These are phyloP conservation scores for Lasiodiplodia theobromae DNA, from an alignment of 2,329 filamentous ascomycete species.

Conservation along the genomic window DNA sequence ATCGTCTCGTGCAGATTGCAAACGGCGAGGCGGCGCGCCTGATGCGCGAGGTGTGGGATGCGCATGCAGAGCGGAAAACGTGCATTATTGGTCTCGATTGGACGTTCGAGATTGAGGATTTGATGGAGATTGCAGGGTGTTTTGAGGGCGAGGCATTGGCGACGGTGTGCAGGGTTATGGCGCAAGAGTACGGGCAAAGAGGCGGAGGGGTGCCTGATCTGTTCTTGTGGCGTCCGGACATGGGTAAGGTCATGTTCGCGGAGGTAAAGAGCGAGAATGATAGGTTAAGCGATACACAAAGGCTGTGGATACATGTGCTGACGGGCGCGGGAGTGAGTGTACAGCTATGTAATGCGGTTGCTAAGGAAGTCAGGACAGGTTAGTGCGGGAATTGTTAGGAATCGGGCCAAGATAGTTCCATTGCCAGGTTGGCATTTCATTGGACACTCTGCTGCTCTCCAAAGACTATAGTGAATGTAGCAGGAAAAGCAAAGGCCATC, in stretches of 20 bases:
- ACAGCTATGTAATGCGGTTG: slow-evolving; percentile 75
- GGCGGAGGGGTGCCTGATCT: slow-evolving; percentile 91
- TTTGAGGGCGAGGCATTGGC: slow-evolving; percentile 83
- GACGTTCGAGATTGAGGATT: slow-evolving; percentile 80
- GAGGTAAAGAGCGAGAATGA: slow-evolving; percentile 74
- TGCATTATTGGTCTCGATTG: slow-evolving; percentile 93
- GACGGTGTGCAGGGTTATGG: slow-evolving; percentile 89
- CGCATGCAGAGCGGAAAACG: slow-evolving; percentile 73
- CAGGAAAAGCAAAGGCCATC: background rate
- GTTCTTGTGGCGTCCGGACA: slow-evolving; percentile 76
- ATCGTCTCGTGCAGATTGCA: slow-evolving; percentile 81
- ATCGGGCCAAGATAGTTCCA: background rate
- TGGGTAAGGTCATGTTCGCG: slow-evolving; percentile 70
- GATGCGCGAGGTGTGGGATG: slow-evolving; percentile 71
- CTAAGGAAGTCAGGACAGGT: slow-evolving; percentile 57
- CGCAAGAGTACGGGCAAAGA: slow-evolving; percentile 88
- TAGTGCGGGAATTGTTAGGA: background rate
- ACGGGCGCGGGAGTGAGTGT: slow-evolving; percentile 84
- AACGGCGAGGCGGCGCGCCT: slow-evolving; percentile 78
- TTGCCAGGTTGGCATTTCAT: too few relatives aligned
- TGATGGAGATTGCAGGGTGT: slow-evolving; percentile 78
- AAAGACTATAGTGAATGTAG: background rate
- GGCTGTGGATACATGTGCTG: slow-evolving; percentile 95
- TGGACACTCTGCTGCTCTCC: background rate
- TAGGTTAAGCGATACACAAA: slow-evolving; percentile 91